Percentiles rank a stretch among this genome's conserved stretches.
Evolutionary conservation across 768 basidiomycete genomes (phyloP).

Genomic region (Phlebiopsis flavidoalba): DNA sequence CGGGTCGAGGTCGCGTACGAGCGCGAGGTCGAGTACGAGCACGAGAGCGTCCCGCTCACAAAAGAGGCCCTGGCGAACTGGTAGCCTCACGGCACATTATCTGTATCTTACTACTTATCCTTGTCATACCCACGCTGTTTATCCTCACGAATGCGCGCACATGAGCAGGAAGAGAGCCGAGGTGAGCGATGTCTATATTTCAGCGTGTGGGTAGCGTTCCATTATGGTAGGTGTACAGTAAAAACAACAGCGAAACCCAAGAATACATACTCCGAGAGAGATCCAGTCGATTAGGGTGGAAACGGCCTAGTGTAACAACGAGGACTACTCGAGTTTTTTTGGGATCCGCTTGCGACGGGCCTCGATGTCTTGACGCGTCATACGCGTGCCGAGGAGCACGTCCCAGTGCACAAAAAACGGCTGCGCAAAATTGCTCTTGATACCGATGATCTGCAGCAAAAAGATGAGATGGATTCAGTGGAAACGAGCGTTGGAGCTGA

Average conservation of each 20-base stretch:
- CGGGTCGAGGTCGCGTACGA: constrained; percentile 96
- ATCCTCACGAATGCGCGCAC: neutral
- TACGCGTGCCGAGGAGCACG: constrained; percentile 71
- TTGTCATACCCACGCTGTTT: neutral
- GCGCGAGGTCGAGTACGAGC: constrained; percentile 71
- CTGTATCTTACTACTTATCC: neutral
- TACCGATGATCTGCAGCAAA: constrained; percentile 56
- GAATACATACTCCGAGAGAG: constrained; percentile 7
- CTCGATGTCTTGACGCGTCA: constrained; percentile 68
- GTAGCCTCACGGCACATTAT: constrained; percentile 11
- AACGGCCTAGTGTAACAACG: neutral
- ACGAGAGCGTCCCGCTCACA: constrained; percentile 27
- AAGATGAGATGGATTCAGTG: neutral
- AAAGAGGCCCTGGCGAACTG: constrained; percentile 24
- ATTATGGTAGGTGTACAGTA: constrained; percentile 9
- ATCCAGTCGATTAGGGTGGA: constrained; percentile 1
- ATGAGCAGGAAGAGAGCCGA: neutral
- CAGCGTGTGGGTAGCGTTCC: too few relatives aligned
- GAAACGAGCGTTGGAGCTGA: constrained; percentile 22
- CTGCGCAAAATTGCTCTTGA: constrained; percentile 94
- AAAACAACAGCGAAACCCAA: neutral
- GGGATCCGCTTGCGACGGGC: constrained; percentile 29
- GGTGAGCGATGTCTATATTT: neutral
- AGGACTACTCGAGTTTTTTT: constrained; percentile 13
- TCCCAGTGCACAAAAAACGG: constrained; percentile 98